Evolutionary conservation across 495 filamentous ascomycete species (phyloP).

Genomic region (Penicillium angulare): DNA sequence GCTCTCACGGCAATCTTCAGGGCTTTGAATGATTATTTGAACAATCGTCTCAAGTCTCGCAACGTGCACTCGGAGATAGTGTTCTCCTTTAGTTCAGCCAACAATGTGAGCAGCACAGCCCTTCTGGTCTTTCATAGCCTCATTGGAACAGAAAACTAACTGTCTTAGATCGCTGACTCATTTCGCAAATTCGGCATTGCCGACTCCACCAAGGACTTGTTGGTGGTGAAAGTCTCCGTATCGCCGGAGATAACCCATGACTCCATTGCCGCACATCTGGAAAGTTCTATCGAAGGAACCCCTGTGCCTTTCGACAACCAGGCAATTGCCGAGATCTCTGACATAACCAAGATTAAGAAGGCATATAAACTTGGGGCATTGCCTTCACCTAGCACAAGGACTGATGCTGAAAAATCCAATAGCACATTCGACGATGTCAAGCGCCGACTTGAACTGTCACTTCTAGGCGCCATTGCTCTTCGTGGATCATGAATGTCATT

Average conservation of each 20-base stretch:
- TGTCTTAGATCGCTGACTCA: conserved; percentile 75
- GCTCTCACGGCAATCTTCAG: conserved; percentile 74
- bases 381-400: conserved; percentile 31
- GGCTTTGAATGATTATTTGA: conserved; percentile 65
- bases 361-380: conserved; percentile 72
- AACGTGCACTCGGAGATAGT: conserved; percentile 96
- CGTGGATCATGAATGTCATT: conserved; percentile 45
- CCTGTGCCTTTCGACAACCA: conserved; percentile 63
- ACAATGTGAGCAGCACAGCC: conserved; percentile 75
- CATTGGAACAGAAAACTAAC: conserved; percentile 19
- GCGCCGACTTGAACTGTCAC: conserved; percentile 57
- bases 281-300: conserved; percentile 58
- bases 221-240: conserved; percentile 70
- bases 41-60: conserved; percentile 64
- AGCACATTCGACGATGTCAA: conserved; percentile 29
- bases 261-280: conserved; percentile 61
- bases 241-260: conserved; percentile 49
- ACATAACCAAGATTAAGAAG: conserved; percentile 72
- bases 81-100: conserved; percentile 74
- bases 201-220: conserved; percentile 63
- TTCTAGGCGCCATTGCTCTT: conserved; percentile 72
- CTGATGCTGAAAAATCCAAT: conserved; percentile 15
- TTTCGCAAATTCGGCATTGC: conserved; percentile 84
- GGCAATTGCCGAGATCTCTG: conserved; percentile 53
- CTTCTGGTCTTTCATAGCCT: too few relatives aligned